Evolutionary conservation across 106 monocot genomes (phyloP).

Genomic region (Phalaenopsis aphrodite): DNA sequence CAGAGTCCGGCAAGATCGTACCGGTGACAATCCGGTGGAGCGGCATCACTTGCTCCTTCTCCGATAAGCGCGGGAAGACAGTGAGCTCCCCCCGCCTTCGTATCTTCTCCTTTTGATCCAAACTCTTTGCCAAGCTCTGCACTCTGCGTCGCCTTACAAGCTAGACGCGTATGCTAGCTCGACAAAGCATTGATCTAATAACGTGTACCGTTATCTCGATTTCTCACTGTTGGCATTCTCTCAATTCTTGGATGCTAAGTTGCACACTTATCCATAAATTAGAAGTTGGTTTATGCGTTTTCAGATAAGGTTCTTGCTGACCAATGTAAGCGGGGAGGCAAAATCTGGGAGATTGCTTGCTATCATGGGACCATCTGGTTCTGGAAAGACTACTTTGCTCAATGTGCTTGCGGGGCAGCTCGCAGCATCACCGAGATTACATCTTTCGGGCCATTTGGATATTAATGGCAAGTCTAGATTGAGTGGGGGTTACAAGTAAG

Average conservation of each 20-base stretch:
- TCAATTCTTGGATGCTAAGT: background rate
- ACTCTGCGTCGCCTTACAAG: background rate
- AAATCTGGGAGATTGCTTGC: slow-evolving; percentile 86
- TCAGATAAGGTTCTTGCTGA: slow-evolving; percentile 71
- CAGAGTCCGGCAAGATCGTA: slow-evolving; percentile 15
- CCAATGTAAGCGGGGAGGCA: slow-evolving; percentile 84
- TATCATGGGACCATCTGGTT: slow-evolving; percentile 97
- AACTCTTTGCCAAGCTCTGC: background rate
- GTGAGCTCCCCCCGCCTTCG: slow-evolving; percentile 19
- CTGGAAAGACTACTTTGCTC: slow-evolving; percentile 94
- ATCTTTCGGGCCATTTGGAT: slow-evolving; percentile 56
- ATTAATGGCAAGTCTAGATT: slow-evolving; percentile 46
- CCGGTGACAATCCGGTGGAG: slow-evolving; percentile 67
- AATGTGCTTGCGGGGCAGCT: slow-evolving; percentile 97
- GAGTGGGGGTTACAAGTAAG: slow-evolving; percentile 56
- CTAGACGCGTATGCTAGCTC: background rate
- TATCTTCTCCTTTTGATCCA: background rate
- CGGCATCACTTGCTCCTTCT: slow-evolving; percentile 55
- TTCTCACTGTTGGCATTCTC: background rate
- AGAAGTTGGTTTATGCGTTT: background rate
- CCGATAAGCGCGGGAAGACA: slow-evolving; percentile 51
- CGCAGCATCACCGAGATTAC: slow-evolving; percentile 50
- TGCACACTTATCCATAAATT: background rate
- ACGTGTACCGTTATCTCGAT: background rate
- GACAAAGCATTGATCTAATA: background rate